Evolutionary conservation across 148 eudicot genomes (phyloP), one percentile per base, ranked within the genome.

Genomic region (Rhododendron williamsianum): DNA sequence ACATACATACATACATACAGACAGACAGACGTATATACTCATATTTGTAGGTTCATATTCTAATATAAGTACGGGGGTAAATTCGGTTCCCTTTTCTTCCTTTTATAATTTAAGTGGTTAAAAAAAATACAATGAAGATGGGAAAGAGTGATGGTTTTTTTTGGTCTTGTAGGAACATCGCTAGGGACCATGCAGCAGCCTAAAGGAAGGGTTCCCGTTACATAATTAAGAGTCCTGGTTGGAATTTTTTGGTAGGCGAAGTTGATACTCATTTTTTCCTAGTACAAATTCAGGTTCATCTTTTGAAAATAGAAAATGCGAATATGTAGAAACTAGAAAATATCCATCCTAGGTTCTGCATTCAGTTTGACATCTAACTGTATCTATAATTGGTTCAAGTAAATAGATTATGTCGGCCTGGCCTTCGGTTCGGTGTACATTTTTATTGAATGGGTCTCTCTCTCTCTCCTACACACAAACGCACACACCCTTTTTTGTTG

Each of bases 191-290:
- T 87, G 73, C 86, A 87, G 60, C 86, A 84, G 81, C 83, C 86
- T 52, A 87, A 87, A 81, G 88, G 88, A 80, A 80, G 88, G 80
- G 86, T 87, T 83, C 81, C 73, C 30, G 88, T 87, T 63, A 87
- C 83, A 67, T 83, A 51, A 52, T 48, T 10, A 33, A 77, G 38
- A 49, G 45, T 49, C 82, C 82, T 33, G 21, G 23, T 74, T 25
- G 76, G 81, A 76, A 56, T 52, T 86, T 58, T 86, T 87, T 87
- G 85, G 85, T 81, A 73, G 80, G 84, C 76, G 1, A 76, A 80
- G 83, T 78, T 36, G 4, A 71, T 78, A 67, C 69, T 67, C 36
- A 65, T 83, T 65, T 71, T 16, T 72, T 63, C 67, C 46, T 16
- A 3, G 21, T 46, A 52, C 86, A 56, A 63, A 67, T 35, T 52